Conservation (phyloP, 2,329 filamentous ascomycete genomes). For the Didymella arachidicola region DNA sequence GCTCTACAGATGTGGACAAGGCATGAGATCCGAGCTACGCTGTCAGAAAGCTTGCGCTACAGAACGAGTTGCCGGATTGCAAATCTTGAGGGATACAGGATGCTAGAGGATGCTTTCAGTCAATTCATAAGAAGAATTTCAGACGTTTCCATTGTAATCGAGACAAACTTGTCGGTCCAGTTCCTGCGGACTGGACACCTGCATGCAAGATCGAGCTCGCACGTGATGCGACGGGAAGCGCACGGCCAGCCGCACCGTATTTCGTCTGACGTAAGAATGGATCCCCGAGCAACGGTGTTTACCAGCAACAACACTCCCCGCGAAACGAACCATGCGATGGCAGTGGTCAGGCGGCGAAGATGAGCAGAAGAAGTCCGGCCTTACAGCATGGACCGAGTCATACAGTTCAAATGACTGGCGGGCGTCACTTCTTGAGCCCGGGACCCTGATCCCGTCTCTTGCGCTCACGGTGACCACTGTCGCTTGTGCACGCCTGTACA, state of each 20-base stretch:
- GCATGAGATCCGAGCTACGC: neutral
- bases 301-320: constrained; percentile 26
- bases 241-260: constrained; percentile 2
- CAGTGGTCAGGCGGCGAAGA: constrained; percentile 49
- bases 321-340: constrained; percentile 52
- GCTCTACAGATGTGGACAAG: neutral
- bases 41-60: neutral
- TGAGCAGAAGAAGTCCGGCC: constrained; percentile 43
- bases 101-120: neutral
- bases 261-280: constrained; percentile 18
- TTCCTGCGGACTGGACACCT: neutral
- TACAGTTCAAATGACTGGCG: constrained; percentile 57
- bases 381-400: constrained; percentile 53
- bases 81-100: neutral
- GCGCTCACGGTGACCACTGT: constrained; percentile 65
- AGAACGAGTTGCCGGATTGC: neutral
- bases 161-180: too few relatives aligned
- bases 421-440: constrained; percentile 63
- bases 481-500: constrained; percentile 67
- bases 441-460: constrained; percentile 62
- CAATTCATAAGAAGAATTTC: neutral
- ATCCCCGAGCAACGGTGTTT: constrained; percentile 21
- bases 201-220: constrained; percentile 1
- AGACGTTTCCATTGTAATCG: neutral
- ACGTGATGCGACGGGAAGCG: constrained; percentile 7